Evolutionary conservation across 305 asterid genomes (phyloP).

Genomic region (Plantago coronopus): DNA sequence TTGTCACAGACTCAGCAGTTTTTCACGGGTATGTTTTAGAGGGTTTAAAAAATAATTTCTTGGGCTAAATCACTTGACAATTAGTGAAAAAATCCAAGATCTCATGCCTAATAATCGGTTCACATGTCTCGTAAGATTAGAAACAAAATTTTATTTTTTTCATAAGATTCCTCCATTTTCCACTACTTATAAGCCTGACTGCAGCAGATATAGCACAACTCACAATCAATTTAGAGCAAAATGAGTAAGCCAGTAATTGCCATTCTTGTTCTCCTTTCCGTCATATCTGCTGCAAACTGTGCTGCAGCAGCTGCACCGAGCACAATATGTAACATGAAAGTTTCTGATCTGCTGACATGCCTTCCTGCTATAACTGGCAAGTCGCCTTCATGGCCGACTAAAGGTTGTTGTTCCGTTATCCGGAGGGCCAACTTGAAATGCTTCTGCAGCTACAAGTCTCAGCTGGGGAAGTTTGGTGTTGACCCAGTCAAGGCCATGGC

Average conservation of each 20-base stretch:
- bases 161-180: neutral
- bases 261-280: conserved; percentile 18
- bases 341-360: conserved; percentile 37
- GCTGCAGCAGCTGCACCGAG: conserved; percentile 16
- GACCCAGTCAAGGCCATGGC: conserved; percentile 47
- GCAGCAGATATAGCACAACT: neutral
- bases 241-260: conserved; percentile 18
- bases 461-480: conserved; percentile 32
- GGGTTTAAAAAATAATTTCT: neutral
- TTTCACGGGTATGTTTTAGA: conserved; percentile 26
- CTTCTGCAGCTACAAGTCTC: conserved; percentile 41
- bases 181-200: conserved; percentile 13
- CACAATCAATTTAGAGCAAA: neutral
- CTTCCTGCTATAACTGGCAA: conserved; percentile 46
- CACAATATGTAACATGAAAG: conserved; percentile 37
- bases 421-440: conserved; percentile 37
- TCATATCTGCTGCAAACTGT: conserved; percentile 9
- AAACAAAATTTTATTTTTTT: neutral
- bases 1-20: conserved; percentile 23
- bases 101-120: conserved; percentile 15
- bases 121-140: conserved; percentile 14
- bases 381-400: conserved; percentile 35
- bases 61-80: neutral
- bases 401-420: conserved; percentile 39
- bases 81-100: conserved; percentile 1